Percentiles rank a stretch among this genome's conserved stretches.
phyloP scores from a whole-genome alignment of 306 rosid genomes.

The Gillenia trifoliata region DNA sequence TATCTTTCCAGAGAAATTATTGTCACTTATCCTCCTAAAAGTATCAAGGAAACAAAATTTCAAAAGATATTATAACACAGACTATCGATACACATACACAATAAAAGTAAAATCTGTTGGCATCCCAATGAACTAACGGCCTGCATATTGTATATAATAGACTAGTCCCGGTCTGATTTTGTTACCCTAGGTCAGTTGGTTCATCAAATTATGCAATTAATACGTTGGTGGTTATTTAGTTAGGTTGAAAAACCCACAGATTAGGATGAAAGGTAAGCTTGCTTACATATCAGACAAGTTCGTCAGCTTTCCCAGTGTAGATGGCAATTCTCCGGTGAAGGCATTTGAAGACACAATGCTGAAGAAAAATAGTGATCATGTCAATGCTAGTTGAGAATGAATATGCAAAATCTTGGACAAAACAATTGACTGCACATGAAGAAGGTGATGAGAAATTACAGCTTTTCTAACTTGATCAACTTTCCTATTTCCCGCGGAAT shows the following conservation, averaged over 20 bases:
- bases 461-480: slow-evolving; percentile 50
- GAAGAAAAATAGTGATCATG: slow-evolving; percentile 23
- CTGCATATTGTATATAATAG: too few relatives aligned
- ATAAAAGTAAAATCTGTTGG: neutral
- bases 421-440: neutral
- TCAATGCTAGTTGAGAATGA: slow-evolving; percentile 15
- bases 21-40: slow-evolving; percentile 81
- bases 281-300: slow-evolving; percentile 83
- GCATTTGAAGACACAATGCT: slow-evolving; percentile 68
- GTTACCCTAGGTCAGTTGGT: neutral
- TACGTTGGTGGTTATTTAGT: neutral
- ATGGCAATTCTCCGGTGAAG: slow-evolving; percentile 73
- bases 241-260: neutral
- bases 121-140: too few relatives aligned
- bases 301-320: slow-evolving; percentile 57
- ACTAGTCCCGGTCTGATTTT: too few relatives aligned
- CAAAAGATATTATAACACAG: neutral
- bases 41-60: slow-evolving; percentile 13
- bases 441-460: slow-evolving; percentile 47
- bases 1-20: slow-evolving; percentile 65
- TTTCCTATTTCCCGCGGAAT: slow-evolving; percentile 68
- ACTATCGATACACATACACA: neutral
- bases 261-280: slow-evolving; percentile 14
- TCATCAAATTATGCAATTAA: neutral
- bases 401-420: neutral